These are phyloP conservation scores for Prunella vulgaris DNA, from an alignment of 257 asterid genomes.

Conservation along the genomic window DNA sequence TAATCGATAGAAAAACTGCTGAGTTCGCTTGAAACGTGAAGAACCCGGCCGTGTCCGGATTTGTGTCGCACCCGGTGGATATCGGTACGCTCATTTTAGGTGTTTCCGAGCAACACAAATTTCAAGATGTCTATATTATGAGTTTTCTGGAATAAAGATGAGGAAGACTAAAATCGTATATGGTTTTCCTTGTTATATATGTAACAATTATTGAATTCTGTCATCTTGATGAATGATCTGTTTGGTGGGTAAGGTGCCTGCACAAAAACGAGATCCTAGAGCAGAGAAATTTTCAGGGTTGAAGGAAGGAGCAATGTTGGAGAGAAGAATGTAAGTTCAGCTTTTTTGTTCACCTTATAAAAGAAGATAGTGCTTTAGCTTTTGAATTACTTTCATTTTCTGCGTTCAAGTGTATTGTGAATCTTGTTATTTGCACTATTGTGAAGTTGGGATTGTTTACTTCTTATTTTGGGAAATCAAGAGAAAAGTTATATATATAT, in stretches of 20 bases:
- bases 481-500: neutral
- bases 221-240: constrained; percentile 1
- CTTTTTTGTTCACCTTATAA: neutral
- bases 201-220: neutral
- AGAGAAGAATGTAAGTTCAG: constrained; percentile 16
- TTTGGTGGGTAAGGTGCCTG: neutral
- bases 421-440: neutral
- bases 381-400: neutral
- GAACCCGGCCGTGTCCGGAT: too few relatives aligned
- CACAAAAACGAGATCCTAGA: neutral
- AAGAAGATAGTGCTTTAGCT: neutral
- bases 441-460: neutral
- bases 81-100: too few relatives aligned
- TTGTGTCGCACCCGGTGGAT: too few relatives aligned
- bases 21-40: too few relatives aligned
- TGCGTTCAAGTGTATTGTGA: neutral
- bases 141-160: too few relatives aligned
- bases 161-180: too few relatives aligned
- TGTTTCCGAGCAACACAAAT: too few relatives aligned
- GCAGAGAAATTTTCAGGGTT: neutral
- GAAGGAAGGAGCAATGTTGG: neutral
- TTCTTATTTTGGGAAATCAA: neutral
- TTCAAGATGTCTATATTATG: too few relatives aligned
- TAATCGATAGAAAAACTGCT: too few relatives aligned
- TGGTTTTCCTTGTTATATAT: too few relatives aligned